Percentiles rank a stretch among this genome's conserved stretches.
Conservation (phyloP, 2,329 filamentous ascomycete genomes). For the Colletotrichum sp. region DNA sequence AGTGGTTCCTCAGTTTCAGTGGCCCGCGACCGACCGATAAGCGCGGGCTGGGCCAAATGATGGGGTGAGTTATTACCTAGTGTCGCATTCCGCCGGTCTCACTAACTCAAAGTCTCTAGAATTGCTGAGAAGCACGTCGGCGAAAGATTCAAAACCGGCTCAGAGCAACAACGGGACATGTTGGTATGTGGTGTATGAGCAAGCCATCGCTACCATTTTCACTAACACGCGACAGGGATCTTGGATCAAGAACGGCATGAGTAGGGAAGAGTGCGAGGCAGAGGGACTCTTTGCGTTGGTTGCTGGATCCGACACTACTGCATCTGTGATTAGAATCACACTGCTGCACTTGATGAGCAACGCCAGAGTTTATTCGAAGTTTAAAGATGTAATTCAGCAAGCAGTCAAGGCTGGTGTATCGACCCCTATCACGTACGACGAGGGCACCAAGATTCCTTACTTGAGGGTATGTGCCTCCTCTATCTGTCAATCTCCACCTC, state of each 20-base stretch:
- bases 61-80: conserved; percentile 24
- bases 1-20: conserved; percentile 22
- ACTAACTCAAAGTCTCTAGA: neutral
- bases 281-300: conserved; percentile 35
- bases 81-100: neutral
- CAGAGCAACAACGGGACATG: conserved; percentile 21
- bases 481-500: neutral
- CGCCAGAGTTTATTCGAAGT: conserved; percentile 48
- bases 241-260: conserved; percentile 35
- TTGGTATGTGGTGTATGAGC: conserved; percentile 22
- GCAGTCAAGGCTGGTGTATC: conserved; percentile 29
- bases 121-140: conserved; percentile 20
- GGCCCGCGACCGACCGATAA: conserved; percentile 27
- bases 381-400: conserved; percentile 53
- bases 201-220: neutral
- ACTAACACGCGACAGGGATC: conserved; percentile 27
- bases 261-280: conserved; percentile 30
- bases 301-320: conserved; percentile 64
- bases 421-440: neutral
- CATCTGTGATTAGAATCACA: conserved; percentile 57
- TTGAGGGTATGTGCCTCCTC: neutral
- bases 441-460: neutral
- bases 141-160: conserved; percentile 10
- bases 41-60: conserved; percentile 8
- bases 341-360: conserved; percentile 57